Evolutionary conservation across 371 early-diverging fungal species (phyloP).

Genomic region (Mortierella sp.): DNA sequence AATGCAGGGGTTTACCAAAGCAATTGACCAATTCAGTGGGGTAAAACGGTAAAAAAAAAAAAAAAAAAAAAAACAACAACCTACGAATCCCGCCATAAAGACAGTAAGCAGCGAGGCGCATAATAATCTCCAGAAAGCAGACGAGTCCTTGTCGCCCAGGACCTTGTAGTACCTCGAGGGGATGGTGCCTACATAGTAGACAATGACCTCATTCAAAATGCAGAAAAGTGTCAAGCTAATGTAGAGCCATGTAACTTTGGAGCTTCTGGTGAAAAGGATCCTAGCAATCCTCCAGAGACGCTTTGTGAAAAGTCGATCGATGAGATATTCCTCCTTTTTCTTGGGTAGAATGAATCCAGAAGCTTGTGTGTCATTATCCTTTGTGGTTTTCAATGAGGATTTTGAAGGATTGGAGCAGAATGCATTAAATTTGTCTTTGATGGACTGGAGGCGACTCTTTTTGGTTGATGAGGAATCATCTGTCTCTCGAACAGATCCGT

Average conservation of each 20-base stretch:
- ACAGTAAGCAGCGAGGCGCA: conserved; percentile 67
- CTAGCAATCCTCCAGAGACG: conserved; percentile 60
- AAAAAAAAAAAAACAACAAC: conserved; percentile 15
- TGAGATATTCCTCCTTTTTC: conserved; percentile 53
- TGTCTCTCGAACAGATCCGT: conserved; percentile 16
- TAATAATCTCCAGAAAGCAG: conserved; percentile 68
- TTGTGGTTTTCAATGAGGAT: conserved; percentile 15
- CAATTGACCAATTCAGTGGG: not conserved
- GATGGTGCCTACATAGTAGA: conserved; percentile 79
- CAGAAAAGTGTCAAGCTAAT: conserved; percentile 60
- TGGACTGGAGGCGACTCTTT: conserved; percentile 11
- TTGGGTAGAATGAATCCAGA: conserved; percentile 19
- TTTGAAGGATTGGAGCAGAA: conserved; percentile 3
- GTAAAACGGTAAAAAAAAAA: not conserved
- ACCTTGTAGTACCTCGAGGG: conserved; percentile 81
- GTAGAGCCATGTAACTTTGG: conserved; percentile 62
- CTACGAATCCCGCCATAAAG: conserved; percentile 68
- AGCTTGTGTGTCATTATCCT: not conserved
- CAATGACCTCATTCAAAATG: conserved; percentile 68
- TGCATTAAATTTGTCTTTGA: conserved; percentile 24
- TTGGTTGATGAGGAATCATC: conserved; percentile 13
- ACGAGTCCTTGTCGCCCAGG: conserved; percentile 69
- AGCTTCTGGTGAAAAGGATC: conserved; percentile 59
- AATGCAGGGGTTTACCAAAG: not conserved
- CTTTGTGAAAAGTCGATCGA: conserved; percentile 65